Percentiles rank a stretch among this genome's conserved stretches.
Conservation (phyloP, 163 green algal genomes). For the Trebouxiophyceae sp. region DNA sequence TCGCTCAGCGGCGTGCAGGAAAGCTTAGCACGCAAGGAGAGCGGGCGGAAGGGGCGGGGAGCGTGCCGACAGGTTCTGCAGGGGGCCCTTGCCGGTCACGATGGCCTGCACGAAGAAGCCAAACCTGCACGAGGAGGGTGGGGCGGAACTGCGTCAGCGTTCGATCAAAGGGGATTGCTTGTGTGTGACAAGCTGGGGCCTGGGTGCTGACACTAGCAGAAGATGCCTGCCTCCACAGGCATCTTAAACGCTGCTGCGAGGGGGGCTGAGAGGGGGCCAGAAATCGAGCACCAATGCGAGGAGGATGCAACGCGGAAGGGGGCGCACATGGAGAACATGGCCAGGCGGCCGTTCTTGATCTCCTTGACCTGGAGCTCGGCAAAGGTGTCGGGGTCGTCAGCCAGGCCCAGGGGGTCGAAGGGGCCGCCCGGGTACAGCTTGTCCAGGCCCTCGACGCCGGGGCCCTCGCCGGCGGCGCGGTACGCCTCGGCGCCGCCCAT, state of each 20-base stretch:
- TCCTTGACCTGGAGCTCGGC: conserved; percentile 69
- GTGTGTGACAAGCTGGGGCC: too few relatives aligned
- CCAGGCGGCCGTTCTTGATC: conserved; percentile 83
- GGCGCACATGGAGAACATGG: conserved; percentile 66
- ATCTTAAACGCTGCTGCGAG: too few relatives aligned
- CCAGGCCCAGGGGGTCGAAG: conserved; percentile 46
- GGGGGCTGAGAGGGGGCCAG: too few relatives aligned
- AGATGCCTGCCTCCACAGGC: too few relatives aligned
- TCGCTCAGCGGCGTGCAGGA: neutral
- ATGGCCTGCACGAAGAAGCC: conserved; percentile 71
- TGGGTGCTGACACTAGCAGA: too few relatives aligned
- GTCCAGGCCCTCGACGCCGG: conserved; percentile 61
- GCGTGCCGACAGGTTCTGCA: conserved; percentile 20
- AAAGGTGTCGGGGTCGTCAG: conserved; percentile 76
- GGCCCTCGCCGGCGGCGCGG: conserved; percentile 72
- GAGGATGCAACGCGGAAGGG: too few relatives aligned
- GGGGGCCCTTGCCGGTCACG: conserved; percentile 60
- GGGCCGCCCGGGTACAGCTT: conserved; percentile 9
- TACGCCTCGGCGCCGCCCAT: conserved; percentile 91
- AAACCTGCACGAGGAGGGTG: conserved; percentile 11
- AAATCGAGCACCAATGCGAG: too few relatives aligned
- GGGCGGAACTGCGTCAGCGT: too few relatives aligned
- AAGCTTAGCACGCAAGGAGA: neutral
- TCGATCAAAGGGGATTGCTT: too few relatives aligned
- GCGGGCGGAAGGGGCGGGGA: neutral